Evolutionary conservation across 208 protist species (phyloP), one percentile per base, ranked within the genome.

Genomic region (Tritrichomonas foetus): DNA sequence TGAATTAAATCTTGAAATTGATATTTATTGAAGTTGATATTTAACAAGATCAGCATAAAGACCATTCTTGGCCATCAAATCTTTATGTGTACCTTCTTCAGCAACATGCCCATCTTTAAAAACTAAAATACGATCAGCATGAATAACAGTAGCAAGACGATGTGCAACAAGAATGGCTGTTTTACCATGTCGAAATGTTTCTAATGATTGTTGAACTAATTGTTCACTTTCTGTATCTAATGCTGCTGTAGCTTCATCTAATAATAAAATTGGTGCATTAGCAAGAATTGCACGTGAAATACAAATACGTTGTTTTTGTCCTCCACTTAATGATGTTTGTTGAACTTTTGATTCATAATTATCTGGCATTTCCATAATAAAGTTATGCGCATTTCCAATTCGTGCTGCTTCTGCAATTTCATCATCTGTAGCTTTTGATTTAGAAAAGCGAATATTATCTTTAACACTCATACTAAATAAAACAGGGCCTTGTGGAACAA

Each of bases 391-490:
- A n/a, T 96, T 96, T n/a, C 95, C 95, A 44, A 94, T 55, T 64
- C 93, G 93, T 0, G 95, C 94, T 8, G 95, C 95, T 33, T 94
- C 95, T 41, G 75, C 44, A 2, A 96, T 66, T 41, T 96, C 93
- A 25, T 94, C 94, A 33, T 33, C 8, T 5, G 61, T 94, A 20
- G 94, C 69, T 27, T 94, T 84, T 25, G 69, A 82, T 5, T 94
- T 50, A 36, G 95, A 95, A 50, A 94, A 96, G 14, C 72, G 72
- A 64, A 96, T 96, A 64, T 96, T 96, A 27, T 96, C 89, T 30
- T 27, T 3, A n/a, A 96, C 95, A 0, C 95, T 95, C 9, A 82
- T 94, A 33, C 82, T 72, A 80, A 96, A 96, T 13, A 96, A 84
- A 50, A 92, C 94, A 20, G 96, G 96, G 47, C 95, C 95, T 92